Percentiles rank a stretch among this genome's conserved stretches.
Conservation (phyloP, 768 basidiomycete genomes). For the Pleurotus citrinopileatus region DNA sequence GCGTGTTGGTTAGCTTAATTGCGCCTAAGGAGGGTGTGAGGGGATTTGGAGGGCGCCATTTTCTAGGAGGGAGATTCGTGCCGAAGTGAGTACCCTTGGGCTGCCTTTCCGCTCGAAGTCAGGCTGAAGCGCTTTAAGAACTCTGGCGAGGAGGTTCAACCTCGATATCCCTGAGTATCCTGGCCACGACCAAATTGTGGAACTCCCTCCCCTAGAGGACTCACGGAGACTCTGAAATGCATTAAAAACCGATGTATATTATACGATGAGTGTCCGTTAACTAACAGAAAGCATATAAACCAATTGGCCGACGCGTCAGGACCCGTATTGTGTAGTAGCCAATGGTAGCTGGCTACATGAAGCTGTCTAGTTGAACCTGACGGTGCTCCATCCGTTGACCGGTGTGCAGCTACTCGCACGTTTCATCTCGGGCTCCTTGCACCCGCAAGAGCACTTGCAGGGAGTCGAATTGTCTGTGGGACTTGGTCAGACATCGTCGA, state of each 20-base stretch:
- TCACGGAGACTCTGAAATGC: neutral
- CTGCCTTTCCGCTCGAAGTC: neutral
- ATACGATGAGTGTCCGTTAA: too few species aligned
- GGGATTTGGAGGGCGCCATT: constrained; percentile 79
- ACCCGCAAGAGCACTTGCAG: constrained; percentile 5
- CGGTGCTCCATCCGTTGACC: neutral
- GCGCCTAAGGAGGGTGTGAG: constrained; percentile 90
- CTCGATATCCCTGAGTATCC: constrained; percentile 84
- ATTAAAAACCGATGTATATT: too few species aligned
- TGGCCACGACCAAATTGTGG: constrained; percentile 80
- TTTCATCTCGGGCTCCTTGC: neutral
- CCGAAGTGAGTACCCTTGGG: constrained; percentile 57
- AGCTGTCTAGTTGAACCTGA: neutral
- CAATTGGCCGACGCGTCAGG: too few species aligned
- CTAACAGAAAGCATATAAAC: too few species aligned
- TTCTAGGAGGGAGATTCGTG: constrained; percentile 92
- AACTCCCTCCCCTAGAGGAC: constrained; percentile 41
- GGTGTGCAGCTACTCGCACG: neutral
- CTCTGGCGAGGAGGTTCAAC: constrained; percentile 67
- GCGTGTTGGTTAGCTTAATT: constrained; percentile 86
- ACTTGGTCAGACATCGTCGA: too few species aligned
- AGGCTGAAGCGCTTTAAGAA: constrained; percentile 35
- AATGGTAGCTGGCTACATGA: neutral
- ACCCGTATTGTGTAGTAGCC: neutral
- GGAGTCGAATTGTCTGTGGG: neutral